These are phyloP conservation scores for Pseudocercospora vitis DNA, from an alignment of 2,329 filamentous ascomycete genomes.

Conservation along the genomic window DNA sequence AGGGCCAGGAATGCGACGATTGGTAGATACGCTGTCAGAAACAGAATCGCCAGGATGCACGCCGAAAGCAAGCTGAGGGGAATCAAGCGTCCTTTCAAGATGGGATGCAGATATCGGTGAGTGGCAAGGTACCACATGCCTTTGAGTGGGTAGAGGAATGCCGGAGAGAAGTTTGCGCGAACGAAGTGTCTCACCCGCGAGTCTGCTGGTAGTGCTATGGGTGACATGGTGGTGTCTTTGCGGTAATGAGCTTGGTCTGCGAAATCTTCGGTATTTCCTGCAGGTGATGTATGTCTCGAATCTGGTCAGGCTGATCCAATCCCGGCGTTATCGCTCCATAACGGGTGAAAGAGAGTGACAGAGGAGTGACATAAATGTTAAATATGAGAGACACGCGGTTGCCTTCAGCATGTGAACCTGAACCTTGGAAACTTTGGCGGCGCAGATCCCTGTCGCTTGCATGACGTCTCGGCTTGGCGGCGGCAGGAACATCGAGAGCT, in stretches of 20 bases:
- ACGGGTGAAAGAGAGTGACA: not conserved
- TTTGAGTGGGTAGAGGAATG: constrained; percentile 39
- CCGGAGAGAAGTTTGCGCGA: constrained; percentile 37
- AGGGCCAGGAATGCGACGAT: constrained; percentile 86
- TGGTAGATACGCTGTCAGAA: constrained; percentile 83
- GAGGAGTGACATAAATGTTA: not conserved
- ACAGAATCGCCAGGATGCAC: constrained; percentile 81
- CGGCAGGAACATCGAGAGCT: not conserved
- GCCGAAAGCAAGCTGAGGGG: constrained; percentile 79
- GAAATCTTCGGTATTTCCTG: not conserved
- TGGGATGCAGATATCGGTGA: constrained; percentile 77
- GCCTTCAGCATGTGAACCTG: not conserved
- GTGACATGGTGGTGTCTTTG: constrained; percentile 8
- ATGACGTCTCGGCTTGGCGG: not conserved
- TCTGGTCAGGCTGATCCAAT: not conserved
- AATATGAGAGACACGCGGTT: not conserved
- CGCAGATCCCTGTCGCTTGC: not conserved
- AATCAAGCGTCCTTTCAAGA: constrained; percentile 74
- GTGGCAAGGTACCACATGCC: constrained; percentile 80
- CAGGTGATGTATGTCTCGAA: not conserved
- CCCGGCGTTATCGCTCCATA: not conserved
- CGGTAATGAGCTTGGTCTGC: not conserved
- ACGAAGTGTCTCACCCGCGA: constrained; percentile 27
- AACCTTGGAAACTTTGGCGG: constrained; percentile 2
- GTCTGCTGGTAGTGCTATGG: constrained; percentile 4